A percentile compares a stretch with the other conserved stretches of the same genome.
phyloP scores from a whole-genome alignment of 345 rosid genomes.

The Euphorbia tirucalli region DNA sequence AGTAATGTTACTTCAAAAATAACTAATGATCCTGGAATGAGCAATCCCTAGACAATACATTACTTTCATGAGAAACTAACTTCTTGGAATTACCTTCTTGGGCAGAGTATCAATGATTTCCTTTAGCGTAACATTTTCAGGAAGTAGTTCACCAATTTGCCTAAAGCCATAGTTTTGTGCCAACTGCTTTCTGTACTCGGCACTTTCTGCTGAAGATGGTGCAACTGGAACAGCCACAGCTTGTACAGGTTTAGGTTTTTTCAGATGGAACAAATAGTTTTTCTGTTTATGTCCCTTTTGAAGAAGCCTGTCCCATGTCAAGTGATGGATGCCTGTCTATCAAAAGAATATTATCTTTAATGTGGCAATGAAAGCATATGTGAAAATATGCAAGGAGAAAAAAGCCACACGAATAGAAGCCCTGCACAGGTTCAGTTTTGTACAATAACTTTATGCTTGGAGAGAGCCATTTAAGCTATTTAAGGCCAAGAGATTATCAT shows the following conservation, averaged over 20 bases:
- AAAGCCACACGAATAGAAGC: neutral
- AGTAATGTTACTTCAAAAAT: constrained; percentile 11
- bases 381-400: constrained; percentile 2
- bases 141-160: constrained; percentile 87
- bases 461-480: neutral
- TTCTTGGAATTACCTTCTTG: constrained; percentile 44
- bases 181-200: constrained; percentile 57
- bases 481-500: constrained; percentile 10
- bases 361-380: neutral
- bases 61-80: constrained; percentile 6
- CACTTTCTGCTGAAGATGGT: constrained; percentile 50
- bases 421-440: neutral
- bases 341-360: constrained; percentile 20
- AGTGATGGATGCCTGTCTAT: constrained; percentile 46
- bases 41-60: neutral
- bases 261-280: constrained; percentile 28
- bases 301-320: constrained; percentile 44
- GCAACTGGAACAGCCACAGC: constrained; percentile 69
- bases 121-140: constrained; percentile 67
- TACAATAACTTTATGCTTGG: neutral
- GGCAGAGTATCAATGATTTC: constrained; percentile 81
- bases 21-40: neutral
- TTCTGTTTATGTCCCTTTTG: constrained; percentile 36
- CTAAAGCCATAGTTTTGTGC: constrained; percentile 79
- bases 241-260: constrained; percentile 40